These are phyloP conservation scores for Macrolepiota albuminosa DNA, from an alignment of 768 basidiomycete genomes.

Conservation along the genomic window DNA sequence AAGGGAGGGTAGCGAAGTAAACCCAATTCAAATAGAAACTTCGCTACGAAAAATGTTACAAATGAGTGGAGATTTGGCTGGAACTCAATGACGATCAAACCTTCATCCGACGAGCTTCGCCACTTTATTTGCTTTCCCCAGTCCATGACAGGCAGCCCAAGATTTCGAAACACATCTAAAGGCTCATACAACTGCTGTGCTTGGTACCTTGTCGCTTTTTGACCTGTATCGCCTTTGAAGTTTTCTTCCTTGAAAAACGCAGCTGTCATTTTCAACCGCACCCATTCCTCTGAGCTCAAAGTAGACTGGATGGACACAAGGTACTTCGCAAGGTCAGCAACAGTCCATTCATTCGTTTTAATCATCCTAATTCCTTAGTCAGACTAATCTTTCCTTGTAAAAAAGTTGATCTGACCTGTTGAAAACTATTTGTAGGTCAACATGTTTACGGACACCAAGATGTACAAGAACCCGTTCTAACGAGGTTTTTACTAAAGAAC, in stretches of 20 bases:
- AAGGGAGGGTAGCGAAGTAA: slow-evolving; percentile 67
- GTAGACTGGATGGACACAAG: slow-evolving; percentile 74
- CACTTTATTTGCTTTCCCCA: slow-evolving; percentile 83
- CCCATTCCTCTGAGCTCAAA: slow-evolving; percentile 38
- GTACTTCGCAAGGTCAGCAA: slow-evolving; percentile 81
- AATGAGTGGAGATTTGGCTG: background rate
- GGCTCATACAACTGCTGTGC: slow-evolving; percentile 88
- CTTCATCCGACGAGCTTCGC: slow-evolving; percentile 82
- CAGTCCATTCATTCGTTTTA: slow-evolving; percentile 87
- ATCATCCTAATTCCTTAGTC: slow-evolving; percentile 55
- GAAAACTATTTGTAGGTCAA: slow-evolving; percentile 93
- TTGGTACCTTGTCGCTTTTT: slow-evolving; percentile 45
- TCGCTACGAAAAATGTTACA: slow-evolving; percentile 46
- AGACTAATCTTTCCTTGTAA: background rate
- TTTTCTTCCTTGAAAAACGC: slow-evolving; percentile 73
- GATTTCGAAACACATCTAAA: slow-evolving; percentile 56
- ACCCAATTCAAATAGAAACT: slow-evolving; percentile 71
- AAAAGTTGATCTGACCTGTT: slow-evolving; percentile 47
- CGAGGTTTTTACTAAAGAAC: slow-evolving; percentile 54
- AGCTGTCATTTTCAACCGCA: slow-evolving; percentile 59
- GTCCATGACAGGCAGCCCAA: slow-evolving; percentile 80
- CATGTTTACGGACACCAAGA: slow-evolving; percentile 85
- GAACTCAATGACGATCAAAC: slow-evolving; percentile 31
- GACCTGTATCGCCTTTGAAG: slow-evolving; percentile 12
- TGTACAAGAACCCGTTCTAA: slow-evolving; percentile 68